Conservation (phyloP, 148 eudicot genomes). For the Rheum nobile region DNA sequence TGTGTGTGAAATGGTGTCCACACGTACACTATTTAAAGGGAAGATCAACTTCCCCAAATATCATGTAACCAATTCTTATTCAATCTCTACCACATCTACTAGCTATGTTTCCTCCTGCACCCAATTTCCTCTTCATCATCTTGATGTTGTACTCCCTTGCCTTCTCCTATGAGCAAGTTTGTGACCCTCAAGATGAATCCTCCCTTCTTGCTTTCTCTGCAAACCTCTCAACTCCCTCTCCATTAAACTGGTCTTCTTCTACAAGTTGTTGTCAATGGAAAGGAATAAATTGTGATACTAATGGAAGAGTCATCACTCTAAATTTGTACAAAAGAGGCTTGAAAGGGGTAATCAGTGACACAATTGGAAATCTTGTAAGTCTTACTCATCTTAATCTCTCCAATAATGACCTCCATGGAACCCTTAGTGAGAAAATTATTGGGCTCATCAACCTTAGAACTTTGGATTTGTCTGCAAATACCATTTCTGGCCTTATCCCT, state of each 20-base stretch:
- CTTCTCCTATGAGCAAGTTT: constrained; percentile 12
- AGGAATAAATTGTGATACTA: constrained; percentile 42
- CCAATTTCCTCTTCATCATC: background rate
- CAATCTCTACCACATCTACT: background rate
- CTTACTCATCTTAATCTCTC: constrained; percentile 62
- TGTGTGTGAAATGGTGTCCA: background rate
- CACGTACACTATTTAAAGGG: background rate
- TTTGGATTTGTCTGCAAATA: background rate
- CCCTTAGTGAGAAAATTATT: background rate
- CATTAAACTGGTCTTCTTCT: constrained; percentile 39
- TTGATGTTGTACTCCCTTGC: constrained; percentile 6
- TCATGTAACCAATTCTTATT: too few species aligned
- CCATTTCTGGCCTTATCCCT: constrained; percentile 45
- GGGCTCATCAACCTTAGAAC: background rate
- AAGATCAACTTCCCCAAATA: background rate
- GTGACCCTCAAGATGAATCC: background rate
- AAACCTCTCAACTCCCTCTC: constrained; percentile 12
- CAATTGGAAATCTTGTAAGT: constrained; percentile 33
- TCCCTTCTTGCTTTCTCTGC: background rate
- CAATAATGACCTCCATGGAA: constrained; percentile 25
- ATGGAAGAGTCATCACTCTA: constrained; percentile 30
- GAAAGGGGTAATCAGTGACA: constrained; percentile 27
- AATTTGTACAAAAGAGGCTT: constrained; percentile 41
- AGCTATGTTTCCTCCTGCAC: too few species aligned
- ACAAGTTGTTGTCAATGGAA: constrained; percentile 74